phyloP scores from a whole-genome alignment of 305 asterid species.

The Rubia occidens region DNA sequence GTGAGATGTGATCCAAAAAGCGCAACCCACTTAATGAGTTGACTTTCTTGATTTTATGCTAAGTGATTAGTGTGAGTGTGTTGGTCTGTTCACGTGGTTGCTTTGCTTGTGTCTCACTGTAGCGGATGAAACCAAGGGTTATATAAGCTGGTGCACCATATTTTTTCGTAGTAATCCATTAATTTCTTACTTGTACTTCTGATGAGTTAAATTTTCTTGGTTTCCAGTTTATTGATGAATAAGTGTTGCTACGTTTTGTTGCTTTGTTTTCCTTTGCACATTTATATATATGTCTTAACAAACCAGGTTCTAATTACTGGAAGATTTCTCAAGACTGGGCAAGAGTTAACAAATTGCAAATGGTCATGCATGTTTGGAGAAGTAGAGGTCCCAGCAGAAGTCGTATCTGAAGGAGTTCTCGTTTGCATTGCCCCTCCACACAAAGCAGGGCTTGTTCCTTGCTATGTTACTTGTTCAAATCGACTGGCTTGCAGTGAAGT shows the following conservation, averaged over 20 bases:
- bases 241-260: background rate
- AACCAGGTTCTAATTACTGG: slow-evolving; percentile 66
- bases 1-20: background rate
- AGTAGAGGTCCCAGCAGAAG: slow-evolving; percentile 74
- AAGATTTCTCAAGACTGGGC: slow-evolving; percentile 48
- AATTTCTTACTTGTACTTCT: slow-evolving; percentile 8
- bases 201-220: slow-evolving; percentile 6
- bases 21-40: background rate
- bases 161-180: background rate
- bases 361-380: slow-evolving; percentile 96
- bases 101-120: background rate
- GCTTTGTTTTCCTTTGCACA: background rate
- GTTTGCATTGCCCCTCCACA: slow-evolving; percentile 68
- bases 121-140: background rate
- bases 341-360: slow-evolving; percentile 41
- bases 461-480: slow-evolving; percentile 74
- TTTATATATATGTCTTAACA: slow-evolving; percentile 14
- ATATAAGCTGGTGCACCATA: background rate
- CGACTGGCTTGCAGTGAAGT: slow-evolving; percentile 88
- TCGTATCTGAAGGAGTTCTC: slow-evolving; percentile 61
- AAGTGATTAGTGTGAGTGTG: background rate
- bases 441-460: slow-evolving; percentile 64
- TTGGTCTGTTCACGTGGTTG: background rate
- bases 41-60: background rate
- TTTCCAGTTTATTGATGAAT: slow-evolving; percentile 1